Percentiles rank a stretch among this genome's conserved stretches.
phyloP scores from a whole-genome alignment of 768 basidiomycete genomes.

The Russula earlei region DNA sequence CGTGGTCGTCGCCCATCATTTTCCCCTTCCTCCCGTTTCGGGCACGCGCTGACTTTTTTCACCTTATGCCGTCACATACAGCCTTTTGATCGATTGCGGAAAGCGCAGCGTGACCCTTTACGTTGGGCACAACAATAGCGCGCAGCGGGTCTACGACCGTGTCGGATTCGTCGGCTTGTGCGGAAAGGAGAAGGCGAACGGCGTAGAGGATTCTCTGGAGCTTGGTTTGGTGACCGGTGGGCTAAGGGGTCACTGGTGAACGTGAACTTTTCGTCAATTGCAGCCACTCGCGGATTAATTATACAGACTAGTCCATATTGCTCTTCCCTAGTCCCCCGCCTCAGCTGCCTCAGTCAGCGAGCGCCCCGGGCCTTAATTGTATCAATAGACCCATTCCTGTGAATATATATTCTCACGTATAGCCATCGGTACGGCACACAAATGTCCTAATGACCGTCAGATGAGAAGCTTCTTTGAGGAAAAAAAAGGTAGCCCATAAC shows the following conservation, averaged over 20 bases:
- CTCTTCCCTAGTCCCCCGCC: background rate
- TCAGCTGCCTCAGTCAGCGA: background rate
- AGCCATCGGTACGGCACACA: background rate
- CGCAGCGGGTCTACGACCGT: conserved; percentile 43
- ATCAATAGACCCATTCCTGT: conserved; percentile 8
- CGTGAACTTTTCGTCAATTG: conserved; percentile 10
- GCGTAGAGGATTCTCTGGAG: conserved; percentile 42
- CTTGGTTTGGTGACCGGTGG: conserved; percentile 40
- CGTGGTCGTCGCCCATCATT: conserved; percentile 28
- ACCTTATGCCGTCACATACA: conserved; percentile 19
- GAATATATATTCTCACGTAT: background rate
- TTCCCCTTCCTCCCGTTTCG: conserved; percentile 12
- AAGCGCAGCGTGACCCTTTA: conserved; percentile 45
- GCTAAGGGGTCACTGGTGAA: conserved; percentile 44
- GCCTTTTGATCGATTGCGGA: conserved; percentile 34
- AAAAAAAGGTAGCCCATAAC: background rate
- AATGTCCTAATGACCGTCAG: background rate
- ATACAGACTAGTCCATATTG: background rate
- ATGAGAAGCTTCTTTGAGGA: background rate
- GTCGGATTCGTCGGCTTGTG: conserved; percentile 43
- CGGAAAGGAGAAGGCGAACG: conserved; percentile 30
- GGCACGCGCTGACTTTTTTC: conserved; percentile 1
- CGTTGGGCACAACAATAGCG: conserved; percentile 43
- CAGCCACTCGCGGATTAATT: background rate
- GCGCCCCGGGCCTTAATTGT: background rate